Conservation (phyloP, 257 asterid species). For the Solanum acaule region DNA sequence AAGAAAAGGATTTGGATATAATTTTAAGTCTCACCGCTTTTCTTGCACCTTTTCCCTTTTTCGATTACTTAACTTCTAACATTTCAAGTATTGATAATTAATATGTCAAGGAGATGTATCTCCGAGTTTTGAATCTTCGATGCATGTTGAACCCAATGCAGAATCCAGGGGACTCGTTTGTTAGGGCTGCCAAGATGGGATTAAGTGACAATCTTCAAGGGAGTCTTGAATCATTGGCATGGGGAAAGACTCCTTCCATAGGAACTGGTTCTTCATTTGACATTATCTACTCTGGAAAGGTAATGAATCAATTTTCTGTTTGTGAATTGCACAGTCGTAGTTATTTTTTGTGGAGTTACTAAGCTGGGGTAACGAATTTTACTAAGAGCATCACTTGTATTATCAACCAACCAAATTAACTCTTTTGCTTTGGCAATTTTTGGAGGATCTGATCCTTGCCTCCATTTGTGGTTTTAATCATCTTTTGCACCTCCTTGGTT, state of each 20-base stretch:
- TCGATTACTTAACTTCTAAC: not conserved
- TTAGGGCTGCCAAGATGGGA: slow-evolving; percentile 73
- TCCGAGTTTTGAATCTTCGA: not conserved
- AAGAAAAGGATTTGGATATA: not conserved
- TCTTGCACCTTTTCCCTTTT: not conserved
- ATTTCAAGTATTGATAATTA: not conserved
- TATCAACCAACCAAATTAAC: not conserved
- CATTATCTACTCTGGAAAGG: slow-evolving; percentile 56
- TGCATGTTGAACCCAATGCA: slow-evolving; percentile 27
- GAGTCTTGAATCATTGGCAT: slow-evolving; percentile 67
- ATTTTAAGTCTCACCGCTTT: not conserved
- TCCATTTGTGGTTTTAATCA: not conserved
- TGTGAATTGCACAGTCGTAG: not conserved
- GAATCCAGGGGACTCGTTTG: slow-evolving; percentile 59
- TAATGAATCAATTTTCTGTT: slow-evolving; percentile 8
- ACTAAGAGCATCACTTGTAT: not conserved
- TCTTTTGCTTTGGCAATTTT: not conserved
- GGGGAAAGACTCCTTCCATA: slow-evolving; percentile 80
- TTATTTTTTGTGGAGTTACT: not conserved
- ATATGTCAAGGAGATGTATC: not conserved
- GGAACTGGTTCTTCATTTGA: slow-evolving; percentile 78
- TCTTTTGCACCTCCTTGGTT: not conserved
- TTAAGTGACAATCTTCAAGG: slow-evolving; percentile 61
- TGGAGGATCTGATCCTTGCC: not conserved
- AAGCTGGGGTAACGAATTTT: not conserved